A percentile compares a stretch with the other conserved stretches of the same genome.
phyloP scores from a whole-genome alignment of 345 rosid genomes.

The Linum trigynum region DNA sequence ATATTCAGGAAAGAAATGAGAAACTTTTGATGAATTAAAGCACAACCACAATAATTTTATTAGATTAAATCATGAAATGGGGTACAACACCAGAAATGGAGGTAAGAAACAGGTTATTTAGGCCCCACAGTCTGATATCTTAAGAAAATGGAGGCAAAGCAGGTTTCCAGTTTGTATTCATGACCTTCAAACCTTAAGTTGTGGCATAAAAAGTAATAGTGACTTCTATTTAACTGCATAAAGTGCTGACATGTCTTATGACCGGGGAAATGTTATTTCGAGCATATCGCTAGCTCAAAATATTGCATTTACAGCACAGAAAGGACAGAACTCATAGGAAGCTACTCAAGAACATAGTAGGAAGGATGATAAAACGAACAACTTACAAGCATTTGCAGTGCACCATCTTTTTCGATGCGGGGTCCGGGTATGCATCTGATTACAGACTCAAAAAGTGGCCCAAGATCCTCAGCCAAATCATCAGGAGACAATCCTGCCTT shows the following conservation, averaged over 20 bases:
- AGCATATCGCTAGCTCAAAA: no score
- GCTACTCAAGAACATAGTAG: neutral
- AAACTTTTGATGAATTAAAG: neutral
- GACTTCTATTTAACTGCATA: no score
- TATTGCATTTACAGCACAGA: no score
- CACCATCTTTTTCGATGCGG: slow-evolving; percentile 72
- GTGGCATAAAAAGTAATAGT: no score
- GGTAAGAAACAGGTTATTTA: no score
- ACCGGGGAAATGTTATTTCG: no score
- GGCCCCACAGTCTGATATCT: no score
- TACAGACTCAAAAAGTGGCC: slow-evolving; percentile 81
- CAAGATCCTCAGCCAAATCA: slow-evolving; percentile 78
- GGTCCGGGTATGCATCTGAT: slow-evolving; percentile 99
- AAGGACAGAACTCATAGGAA: neutral
- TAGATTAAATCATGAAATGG: neutral
- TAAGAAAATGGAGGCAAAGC: no score
- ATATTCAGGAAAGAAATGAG: neutral
- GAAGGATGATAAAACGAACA: neutral
- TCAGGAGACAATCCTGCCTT: slow-evolving; percentile 87
- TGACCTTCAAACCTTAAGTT: no score
- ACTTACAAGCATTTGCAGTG: slow-evolving; percentile 98
- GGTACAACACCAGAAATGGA: neutral
- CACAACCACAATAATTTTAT: no score
- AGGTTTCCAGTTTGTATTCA: no score
- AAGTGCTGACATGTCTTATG: no score